Conservation (phyloP, 2,329 filamentous ascomycete species). For the Aspergillus sp. region DNA sequence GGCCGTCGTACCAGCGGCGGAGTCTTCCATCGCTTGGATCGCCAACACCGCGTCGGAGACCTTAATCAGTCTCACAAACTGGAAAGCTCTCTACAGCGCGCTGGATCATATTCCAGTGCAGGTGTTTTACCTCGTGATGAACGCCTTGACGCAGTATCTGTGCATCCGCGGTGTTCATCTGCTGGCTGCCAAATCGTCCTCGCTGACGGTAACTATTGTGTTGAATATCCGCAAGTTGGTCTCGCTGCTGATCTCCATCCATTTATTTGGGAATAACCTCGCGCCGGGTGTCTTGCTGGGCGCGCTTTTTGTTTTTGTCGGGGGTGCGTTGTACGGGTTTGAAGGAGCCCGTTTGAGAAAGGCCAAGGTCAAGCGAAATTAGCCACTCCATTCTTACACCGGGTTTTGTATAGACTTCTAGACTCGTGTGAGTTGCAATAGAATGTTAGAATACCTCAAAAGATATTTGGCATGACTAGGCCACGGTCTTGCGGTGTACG, state of each 20-base stretch:
- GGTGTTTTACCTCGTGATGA: constrained; percentile 40
- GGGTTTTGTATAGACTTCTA: not conserved
- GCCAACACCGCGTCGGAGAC: not conserved
- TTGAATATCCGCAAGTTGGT: constrained; percentile 93
- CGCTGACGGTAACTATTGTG: constrained; percentile 93
- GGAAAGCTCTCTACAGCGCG: constrained; percentile 15
- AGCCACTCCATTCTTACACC: not conserved
- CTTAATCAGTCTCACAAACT: not conserved
- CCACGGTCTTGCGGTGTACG: no score
- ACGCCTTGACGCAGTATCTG: constrained; percentile 82
- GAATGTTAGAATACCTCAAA: constrained; percentile 3
- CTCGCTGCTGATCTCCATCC: constrained; percentile 86
- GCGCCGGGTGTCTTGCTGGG: constrained; percentile 74
- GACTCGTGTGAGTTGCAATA: not conserved
- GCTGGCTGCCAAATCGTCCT: constrained; percentile 82
- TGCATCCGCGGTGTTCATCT: constrained; percentile 96
- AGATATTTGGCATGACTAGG: no score
- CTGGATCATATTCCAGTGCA: constrained; percentile 32
- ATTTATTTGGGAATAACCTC: constrained; percentile 86
- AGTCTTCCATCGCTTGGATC: constrained; percentile 1
- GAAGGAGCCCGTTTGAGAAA: constrained; percentile 50
- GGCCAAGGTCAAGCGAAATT: constrained; percentile 18
- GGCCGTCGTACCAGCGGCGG: not conserved
- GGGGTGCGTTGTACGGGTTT: constrained; percentile 85
- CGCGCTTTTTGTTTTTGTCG: constrained; percentile 81